Percentiles rank a stretch among this genome's conserved stretches.
phyloP scores from a whole-genome alignment of 2,329 filamentous ascomycete genomes.

The Cercospora berteroae region DNA sequence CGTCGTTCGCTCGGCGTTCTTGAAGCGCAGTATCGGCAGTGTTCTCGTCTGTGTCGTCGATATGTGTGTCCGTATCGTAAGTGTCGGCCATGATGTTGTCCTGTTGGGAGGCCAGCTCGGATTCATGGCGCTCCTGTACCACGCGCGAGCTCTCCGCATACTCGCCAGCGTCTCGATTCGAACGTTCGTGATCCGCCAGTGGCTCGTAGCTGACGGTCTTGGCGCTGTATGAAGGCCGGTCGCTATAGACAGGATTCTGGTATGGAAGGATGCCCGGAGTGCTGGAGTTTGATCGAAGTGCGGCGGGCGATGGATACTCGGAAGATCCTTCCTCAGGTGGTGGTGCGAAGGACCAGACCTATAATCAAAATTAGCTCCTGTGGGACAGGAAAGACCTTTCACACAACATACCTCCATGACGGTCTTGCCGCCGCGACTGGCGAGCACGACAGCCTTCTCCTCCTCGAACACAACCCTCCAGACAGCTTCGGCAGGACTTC shows the following conservation, averaged over 20 bases:
- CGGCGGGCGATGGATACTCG: slow-evolving; percentile 14
- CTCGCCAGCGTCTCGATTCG: slow-evolving; percentile 8
- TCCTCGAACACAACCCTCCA: slow-evolving; percentile 98
- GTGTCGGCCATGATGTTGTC: slow-evolving; percentile 10
- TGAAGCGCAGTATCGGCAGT: not conserved
- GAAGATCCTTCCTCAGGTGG: slow-evolving; percentile 57
- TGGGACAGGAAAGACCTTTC: not conserved
- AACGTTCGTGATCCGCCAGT: not conserved
- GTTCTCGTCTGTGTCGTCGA: not conserved
- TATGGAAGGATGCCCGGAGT: slow-evolving; percentile 28
- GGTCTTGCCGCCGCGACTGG: slow-evolving; percentile 76
- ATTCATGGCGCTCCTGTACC: not conserved
- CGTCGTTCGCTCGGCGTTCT: slow-evolving; percentile 9
- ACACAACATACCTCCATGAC: slow-evolving; percentile 79
- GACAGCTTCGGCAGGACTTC: slow-evolving; percentile 87
- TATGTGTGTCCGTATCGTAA: not conserved
- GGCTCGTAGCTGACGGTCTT: slow-evolving; percentile 4
- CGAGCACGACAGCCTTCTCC: slow-evolving; percentile 96
- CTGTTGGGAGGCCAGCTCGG: slow-evolving; percentile 2
- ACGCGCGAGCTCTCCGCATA: slow-evolving; percentile 14
- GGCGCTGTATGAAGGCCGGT: slow-evolving; percentile 26
- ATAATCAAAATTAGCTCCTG: slow-evolving; percentile 11
- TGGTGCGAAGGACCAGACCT: slow-evolving; percentile 96
- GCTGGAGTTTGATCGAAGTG: slow-evolving; percentile 20
- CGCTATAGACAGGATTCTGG: slow-evolving; percentile 33